Conservation (phyloP, 768 basidiomycete genomes). For the Boletus subcaerulescens region DNA sequence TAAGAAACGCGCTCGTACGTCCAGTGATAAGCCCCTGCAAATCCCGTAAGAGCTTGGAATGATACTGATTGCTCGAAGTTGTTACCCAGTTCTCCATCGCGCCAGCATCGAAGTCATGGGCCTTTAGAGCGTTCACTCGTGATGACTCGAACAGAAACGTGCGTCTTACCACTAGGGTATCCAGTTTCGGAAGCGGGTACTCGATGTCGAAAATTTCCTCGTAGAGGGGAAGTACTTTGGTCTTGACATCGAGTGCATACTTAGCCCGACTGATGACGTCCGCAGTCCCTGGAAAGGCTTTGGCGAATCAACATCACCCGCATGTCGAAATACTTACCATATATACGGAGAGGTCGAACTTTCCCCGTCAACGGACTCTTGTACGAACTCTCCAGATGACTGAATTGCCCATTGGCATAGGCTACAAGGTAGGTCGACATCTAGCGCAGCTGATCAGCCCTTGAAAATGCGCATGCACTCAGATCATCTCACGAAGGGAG, state of each 20-base stretch:
- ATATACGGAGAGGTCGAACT: conserved; percentile 79
- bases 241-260: conserved; percentile 87
- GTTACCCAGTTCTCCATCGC: conserved; percentile 90
- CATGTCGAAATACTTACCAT: conserved; percentile 46
- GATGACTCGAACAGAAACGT: not conserved
- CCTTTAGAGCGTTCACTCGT: conserved; percentile 36
- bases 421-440: conserved; percentile 92
- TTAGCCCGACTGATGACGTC: conserved; percentile 81
- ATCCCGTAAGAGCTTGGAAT: conserved; percentile 2
- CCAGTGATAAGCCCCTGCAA: conserved; percentile 83
- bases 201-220: conserved; percentile 91
- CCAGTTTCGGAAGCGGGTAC: conserved; percentile 91
- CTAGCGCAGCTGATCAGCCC: conserved; percentile 15
- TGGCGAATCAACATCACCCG: not conserved
- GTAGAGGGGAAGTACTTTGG: conserved; percentile 79
- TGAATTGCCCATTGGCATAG: conserved; percentile 79
- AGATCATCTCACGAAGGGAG: conserved; percentile 55
- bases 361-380: conserved; percentile 77
- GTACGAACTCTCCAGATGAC: conserved; percentile 70
- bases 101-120: conserved; percentile 85
- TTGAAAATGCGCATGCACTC: not conserved
- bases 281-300: conserved; percentile 55
- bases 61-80: not conserved
- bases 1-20: conserved; percentile 73
- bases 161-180: conserved; percentile 74